These are phyloP conservation scores for Lithohypha guttulata DNA, from an alignment of 2,329 filamentous ascomycete genomes.

Conservation along the genomic window DNA sequence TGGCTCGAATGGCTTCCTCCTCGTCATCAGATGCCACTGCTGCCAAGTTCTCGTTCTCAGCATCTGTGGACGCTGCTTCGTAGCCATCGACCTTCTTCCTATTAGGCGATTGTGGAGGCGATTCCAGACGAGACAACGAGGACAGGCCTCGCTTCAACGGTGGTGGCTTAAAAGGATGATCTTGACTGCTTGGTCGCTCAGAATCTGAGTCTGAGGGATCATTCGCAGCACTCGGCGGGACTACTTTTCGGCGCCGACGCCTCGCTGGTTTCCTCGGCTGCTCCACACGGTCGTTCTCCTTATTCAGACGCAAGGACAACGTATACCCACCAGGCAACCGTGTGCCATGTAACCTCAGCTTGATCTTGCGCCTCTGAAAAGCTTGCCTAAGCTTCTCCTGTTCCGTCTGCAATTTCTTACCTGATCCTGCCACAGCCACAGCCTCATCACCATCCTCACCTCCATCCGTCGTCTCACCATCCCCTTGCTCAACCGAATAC, in stretches of 20 bases:
- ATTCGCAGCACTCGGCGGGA: neutral
- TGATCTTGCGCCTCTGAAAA: slow-evolving; percentile 47
- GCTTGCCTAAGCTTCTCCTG: slow-evolving; percentile 40
- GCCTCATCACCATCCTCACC: neutral
- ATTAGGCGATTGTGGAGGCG: slow-evolving; percentile 11
- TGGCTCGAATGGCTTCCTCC: slow-evolving; percentile 38
- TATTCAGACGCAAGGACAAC: slow-evolving; percentile 43
- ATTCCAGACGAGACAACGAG: slow-evolving; percentile 16
- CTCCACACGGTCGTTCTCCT: slow-evolving; percentile 30
- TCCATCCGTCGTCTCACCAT: neutral
- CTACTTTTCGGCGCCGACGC: neutral
- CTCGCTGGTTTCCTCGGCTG: slow-evolving; percentile 21
- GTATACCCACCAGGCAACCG: slow-evolving; percentile 45
- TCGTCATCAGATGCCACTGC: slow-evolving; percentile 8
- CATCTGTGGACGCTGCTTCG: neutral
- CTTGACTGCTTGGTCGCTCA: neutral
- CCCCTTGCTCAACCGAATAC: slow-evolving; percentile 25
- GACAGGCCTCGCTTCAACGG: slow-evolving; percentile 13
- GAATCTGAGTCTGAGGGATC: slow-evolving; percentile 4
- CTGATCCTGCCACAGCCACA: neutral
- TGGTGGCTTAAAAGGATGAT: neutral
- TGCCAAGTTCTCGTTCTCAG: too few relatives aligned
- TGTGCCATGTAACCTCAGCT: slow-evolving; percentile 44
- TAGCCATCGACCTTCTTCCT: neutral
- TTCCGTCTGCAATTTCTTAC: slow-evolving; percentile 23